These are phyloP conservation scores for Pseudomicrostroma phylloplanum DNA, from an alignment of 1,284 basidiomycete species.

Conservation along the genomic window DNA sequence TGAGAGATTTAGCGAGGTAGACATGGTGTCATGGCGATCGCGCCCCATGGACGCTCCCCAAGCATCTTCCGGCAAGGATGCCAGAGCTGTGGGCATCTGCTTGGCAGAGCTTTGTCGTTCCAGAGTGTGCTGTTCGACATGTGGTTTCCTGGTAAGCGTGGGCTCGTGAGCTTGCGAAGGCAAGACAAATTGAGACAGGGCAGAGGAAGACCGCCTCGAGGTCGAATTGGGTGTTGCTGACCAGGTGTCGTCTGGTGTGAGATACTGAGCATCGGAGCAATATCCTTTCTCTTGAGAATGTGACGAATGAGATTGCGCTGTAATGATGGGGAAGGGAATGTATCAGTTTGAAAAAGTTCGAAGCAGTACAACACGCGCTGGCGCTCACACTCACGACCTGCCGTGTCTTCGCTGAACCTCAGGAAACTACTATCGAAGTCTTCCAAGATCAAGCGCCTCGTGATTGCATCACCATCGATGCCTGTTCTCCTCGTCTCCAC, in stretches of 20 bases:
- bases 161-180: too few species aligned
- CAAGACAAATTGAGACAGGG: too few species aligned
- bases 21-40: too few species aligned
- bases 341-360: not conserved
- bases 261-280: not conserved
- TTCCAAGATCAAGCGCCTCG: not conserved
- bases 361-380: too few species aligned
- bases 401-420: not conserved
- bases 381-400: too few species aligned
- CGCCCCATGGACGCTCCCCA: too few species aligned
- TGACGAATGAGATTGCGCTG: constrained; percentile 1
- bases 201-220: not conserved
- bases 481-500: not conserved
- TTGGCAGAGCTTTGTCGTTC: too few species aligned
- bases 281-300: not conserved
- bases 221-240: not conserved
- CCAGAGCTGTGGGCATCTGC: too few species aligned
- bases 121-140: too few species aligned
- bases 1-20: too few species aligned
- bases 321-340: not conserved
- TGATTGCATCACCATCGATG: not conserved
- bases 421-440: not conserved
- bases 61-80: too few species aligned
- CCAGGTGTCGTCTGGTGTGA: not conserved
- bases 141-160: too few species aligned